Conservation (phyloP, 2,329 filamentous ascomycete species). For the Fusarium mundagurra region DNA sequence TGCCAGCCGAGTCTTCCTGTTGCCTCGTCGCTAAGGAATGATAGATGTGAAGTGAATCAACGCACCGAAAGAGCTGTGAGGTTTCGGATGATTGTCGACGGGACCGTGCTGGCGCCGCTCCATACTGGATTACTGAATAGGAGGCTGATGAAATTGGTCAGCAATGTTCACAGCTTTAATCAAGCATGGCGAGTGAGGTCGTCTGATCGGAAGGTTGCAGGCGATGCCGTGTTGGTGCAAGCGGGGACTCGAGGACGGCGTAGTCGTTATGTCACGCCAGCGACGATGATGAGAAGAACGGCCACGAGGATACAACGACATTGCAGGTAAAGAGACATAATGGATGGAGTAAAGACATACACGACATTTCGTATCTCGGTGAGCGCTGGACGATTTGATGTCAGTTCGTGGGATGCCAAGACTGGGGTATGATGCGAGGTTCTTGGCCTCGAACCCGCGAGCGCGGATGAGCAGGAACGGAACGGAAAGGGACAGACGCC, state of each 20-base stretch:
- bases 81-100: slow-evolving; percentile 65
- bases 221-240: slow-evolving; percentile 3
- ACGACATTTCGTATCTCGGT: slow-evolving; percentile 61
- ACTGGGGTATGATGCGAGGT: slow-evolving; percentile 42
- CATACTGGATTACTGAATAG: slow-evolving; percentile 69
- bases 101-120: slow-evolving; percentile 58
- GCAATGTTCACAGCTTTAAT: slow-evolving; percentile 3
- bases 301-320: slow-evolving; percentile 10
- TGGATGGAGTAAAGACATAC: slow-evolving; percentile 48
- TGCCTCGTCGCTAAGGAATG: not conserved
- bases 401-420: slow-evolving; percentile 51
- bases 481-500: slow-evolving; percentile 21
- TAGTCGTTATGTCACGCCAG: slow-evolving; percentile 3
- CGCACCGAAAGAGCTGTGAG: slow-evolving; percentile 66
- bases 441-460: slow-evolving; percentile 42
- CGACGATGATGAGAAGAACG: slow-evolving; percentile 9
- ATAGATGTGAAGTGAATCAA: slow-evolving; percentile 19
- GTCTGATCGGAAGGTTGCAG: not conserved
- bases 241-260: slow-evolving; percentile 9
- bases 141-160: slow-evolving; percentile 54
- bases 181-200: not conserved
- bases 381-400: slow-evolving; percentile 53
- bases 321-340: slow-evolving; percentile 18
- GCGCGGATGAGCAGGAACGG: slow-evolving; percentile 25
- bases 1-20: not conserved